Evolutionary conservation across 2,329 filamentous ascomycete genomes (phyloP).

Genomic region (Neofusicoccum sp.): DNA sequence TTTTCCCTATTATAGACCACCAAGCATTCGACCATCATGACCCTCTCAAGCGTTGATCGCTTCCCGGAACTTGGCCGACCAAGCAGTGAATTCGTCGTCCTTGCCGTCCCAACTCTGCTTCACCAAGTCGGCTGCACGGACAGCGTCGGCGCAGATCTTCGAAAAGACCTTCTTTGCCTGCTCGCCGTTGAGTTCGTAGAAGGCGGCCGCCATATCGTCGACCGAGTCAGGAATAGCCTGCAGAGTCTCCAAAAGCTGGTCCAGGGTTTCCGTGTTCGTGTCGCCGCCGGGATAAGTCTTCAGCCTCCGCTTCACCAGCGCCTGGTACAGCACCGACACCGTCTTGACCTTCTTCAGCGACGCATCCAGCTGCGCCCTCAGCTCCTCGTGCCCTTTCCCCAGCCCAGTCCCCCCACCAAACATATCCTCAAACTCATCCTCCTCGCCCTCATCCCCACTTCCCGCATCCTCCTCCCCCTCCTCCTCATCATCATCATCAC

Average conservation of each 20-base stretch:
- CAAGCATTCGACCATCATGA: neutral
- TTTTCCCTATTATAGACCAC: neutral
- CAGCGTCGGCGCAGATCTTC: conserved; percentile 63
- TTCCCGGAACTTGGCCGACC: conserved; percentile 61
- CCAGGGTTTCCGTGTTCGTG: conserved; percentile 37
- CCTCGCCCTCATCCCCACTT: conserved; percentile 40
- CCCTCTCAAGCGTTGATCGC: conserved; percentile 14
- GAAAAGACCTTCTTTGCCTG: conserved; percentile 63
- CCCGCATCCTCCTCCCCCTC: conserved; percentile 42
- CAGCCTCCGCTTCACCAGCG: conserved; percentile 69
- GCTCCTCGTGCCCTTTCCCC: conserved; percentile 64
- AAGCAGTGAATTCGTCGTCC: conserved; percentile 76
- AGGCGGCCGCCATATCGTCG: conserved; percentile 69
- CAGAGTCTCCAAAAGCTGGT: conserved; percentile 60
- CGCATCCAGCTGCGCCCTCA: conserved; percentile 67
- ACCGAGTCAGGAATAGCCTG: conserved; percentile 66
- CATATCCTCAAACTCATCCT: conserved; percentile 67
- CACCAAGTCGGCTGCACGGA: conserved; percentile 59
- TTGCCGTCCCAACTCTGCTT: conserved; percentile 63
- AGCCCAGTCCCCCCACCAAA: conserved; percentile 51
- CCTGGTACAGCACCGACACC: conserved; percentile 68
- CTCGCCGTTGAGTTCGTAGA: conserved; percentile 68
- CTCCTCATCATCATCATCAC: conserved; percentile 54
- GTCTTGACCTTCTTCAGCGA: conserved; percentile 68
- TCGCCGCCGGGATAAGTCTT: conserved; percentile 51